A percentile compares a stretch with the other conserved stretches of the same genome.
phyloP scores from a whole-genome alignment of 108 stramenopile species.

The Fistulifera pelliculosa region DNA sequence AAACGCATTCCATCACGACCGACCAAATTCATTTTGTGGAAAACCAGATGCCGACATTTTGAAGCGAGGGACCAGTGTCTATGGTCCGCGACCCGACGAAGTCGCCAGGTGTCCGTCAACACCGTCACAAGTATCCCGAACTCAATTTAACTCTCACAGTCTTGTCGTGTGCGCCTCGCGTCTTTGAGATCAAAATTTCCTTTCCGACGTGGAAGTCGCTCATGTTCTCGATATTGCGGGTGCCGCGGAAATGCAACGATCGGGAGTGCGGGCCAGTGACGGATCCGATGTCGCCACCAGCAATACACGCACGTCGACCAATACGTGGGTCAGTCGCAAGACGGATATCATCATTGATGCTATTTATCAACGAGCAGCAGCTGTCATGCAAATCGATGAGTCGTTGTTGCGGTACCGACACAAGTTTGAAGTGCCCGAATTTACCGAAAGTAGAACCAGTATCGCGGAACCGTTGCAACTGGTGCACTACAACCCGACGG shows the following conservation, averaged over 20 bases:
- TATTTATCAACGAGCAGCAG: slow-evolving; percentile 41
- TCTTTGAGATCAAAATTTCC: slow-evolving; percentile 54
- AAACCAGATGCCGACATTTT: slow-evolving; percentile 18
- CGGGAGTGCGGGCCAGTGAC: slow-evolving; percentile 18
- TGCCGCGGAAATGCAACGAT: slow-evolving; percentile 18
- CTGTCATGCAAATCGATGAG: slow-evolving; percentile 40
- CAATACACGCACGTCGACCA: slow-evolving; percentile 23
- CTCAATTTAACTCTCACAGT: slow-evolving; percentile 40
- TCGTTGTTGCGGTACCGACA: slow-evolving; percentile 27
- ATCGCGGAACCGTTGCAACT: slow-evolving; percentile 39
- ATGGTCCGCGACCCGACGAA: slow-evolving; percentile 18
- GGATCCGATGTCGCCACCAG: neutral
- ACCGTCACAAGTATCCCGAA: slow-evolving; percentile 26
- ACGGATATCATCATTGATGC: slow-evolving; percentile 30
- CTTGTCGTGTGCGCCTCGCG: slow-evolving; percentile 57
- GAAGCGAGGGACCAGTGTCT: neutral
- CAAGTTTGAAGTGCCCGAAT: slow-evolving; percentile 30
- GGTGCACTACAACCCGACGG: slow-evolving; percentile 47
- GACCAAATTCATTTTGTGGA: slow-evolving; percentile 38
- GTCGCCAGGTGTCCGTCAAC: slow-evolving; percentile 14
- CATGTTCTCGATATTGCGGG: slow-evolving; percentile 34
- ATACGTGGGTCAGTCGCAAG: slow-evolving; percentile 31
- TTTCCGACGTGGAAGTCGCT: slow-evolving; percentile 40
- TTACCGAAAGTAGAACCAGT: slow-evolving; percentile 21
- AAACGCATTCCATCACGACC: slow-evolving; percentile 26